phyloP scores from a whole-genome alignment of 805 yeast genomes.

The Maudiozyma turicensis region DNA sequence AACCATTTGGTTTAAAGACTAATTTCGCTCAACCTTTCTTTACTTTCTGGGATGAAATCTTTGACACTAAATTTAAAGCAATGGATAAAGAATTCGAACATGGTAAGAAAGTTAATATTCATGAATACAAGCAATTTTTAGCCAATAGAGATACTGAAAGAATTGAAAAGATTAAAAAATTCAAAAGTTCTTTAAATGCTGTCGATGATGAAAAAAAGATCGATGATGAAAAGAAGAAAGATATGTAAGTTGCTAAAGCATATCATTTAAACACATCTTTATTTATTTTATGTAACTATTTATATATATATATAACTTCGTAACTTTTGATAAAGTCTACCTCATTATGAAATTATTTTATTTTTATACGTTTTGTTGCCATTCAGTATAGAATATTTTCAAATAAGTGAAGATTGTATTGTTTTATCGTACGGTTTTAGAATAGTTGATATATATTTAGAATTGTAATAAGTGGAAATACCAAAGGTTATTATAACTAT shows the following conservation, averaged over 20 bases:
- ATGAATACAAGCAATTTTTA: slow-evolving; percentile 51
- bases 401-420: too few species aligned
- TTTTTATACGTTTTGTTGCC: background rate
- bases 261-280: too few species aligned
- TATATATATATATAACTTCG: too few species aligned
- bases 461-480: too few species aligned
- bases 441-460: too few species aligned
- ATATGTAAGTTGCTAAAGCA: background rate
- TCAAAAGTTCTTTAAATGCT: slow-evolving; percentile 3
- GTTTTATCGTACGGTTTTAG: too few species aligned
- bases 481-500: too few species aligned
- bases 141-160: slow-evolving; percentile 30
- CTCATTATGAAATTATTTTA: background rate
- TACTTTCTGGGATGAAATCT: slow-evolving; percentile 77
- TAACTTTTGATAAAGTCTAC: background rate
- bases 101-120: slow-evolving; percentile 57
- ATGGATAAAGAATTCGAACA: slow-evolving; percentile 6
- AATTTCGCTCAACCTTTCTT: slow-evolving; percentile 96
- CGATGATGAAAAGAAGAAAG: slow-evolving; percentile 3
- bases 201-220: slow-evolving; percentile 1
- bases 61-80: slow-evolving; percentile 61
- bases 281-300: too few species aligned
- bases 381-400: too few species aligned
- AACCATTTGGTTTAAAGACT: slow-evolving; percentile 85
- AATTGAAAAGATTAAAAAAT: slow-evolving; percentile 12